Percentiles rank a stretch among this genome's conserved stretches.
These are phyloP conservation scores for Xylariaceae sp. DNA, from an alignment of 2,329 filamentous ascomycete genomes.

Conservation along the genomic window DNA sequence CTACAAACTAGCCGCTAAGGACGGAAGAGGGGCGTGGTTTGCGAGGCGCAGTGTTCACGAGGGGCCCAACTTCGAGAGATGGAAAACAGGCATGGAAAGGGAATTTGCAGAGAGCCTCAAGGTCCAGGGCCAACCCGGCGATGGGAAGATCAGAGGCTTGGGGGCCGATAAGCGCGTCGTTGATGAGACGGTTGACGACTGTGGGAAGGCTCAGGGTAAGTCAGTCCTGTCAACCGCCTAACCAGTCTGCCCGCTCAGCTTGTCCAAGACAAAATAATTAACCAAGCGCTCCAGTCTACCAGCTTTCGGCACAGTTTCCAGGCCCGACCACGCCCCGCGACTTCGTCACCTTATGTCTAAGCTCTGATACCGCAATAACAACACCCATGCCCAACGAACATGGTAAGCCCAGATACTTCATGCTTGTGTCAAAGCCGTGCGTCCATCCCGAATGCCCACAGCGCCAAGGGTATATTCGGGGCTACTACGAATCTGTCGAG, in stretches of 20 bases:
- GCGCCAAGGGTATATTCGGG: constrained; percentile 77
- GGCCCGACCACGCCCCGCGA: constrained; percentile 87
- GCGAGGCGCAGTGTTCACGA: constrained; percentile 83
- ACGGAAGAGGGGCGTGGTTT: constrained; percentile 90
- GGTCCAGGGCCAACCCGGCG: constrained; percentile 71
- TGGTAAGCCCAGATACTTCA: constrained; percentile 68
- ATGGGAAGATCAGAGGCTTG: constrained; percentile 82
- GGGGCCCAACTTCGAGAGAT: constrained; percentile 76
- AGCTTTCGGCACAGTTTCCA: constrained; percentile 88
- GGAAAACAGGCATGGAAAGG: constrained; percentile 75
- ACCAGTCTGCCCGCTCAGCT: not conserved
- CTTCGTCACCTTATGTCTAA: constrained; percentile 81
- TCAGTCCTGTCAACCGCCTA: not conserved
- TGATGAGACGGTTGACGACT: constrained; percentile 60
- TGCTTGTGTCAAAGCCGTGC: constrained; percentile 88
- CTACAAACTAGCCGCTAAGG: constrained; percentile 79
- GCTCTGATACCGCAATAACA: constrained; percentile 62
- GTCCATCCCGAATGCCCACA: constrained; percentile 75
- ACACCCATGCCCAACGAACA: constrained; percentile 32
- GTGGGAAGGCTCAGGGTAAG: constrained; percentile 69
- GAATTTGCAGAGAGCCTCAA: constrained; percentile 84
- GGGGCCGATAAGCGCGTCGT: constrained; percentile 80
- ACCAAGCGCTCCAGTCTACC: constrained; percentile 66
- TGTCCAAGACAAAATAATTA: constrained; percentile 14
- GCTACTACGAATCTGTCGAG: constrained; percentile 90